Percentiles rank a stretch among this genome's conserved stretches.
Conservation (phyloP, 75 land plant genomes). For the Azolla pinnata region DNA sequence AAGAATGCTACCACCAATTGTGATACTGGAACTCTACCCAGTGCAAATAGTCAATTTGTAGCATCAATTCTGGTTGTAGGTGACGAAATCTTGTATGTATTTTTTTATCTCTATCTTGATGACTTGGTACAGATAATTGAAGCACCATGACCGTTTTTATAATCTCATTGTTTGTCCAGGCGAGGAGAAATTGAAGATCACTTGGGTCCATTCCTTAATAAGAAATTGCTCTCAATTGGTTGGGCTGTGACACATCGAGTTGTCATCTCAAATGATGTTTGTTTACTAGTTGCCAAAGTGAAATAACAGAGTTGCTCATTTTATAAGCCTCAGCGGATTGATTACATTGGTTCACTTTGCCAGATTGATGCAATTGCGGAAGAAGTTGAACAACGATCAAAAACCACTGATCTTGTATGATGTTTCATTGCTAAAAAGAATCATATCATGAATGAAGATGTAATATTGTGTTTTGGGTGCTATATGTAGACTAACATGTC, state of each 20-base stretch:
- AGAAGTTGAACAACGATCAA: slow-evolving; percentile 57
- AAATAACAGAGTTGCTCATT: background rate
- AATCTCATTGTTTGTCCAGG: slow-evolving; percentile 33
- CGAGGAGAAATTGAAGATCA: slow-evolving; percentile 57
- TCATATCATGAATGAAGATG: no score
- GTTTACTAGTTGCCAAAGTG: no score
- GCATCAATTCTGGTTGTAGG: slow-evolving; percentile 74
- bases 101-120: no score
- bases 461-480: no score
- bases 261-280: slow-evolving; percentile 72
- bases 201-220: slow-evolving; percentile 45
- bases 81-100: slow-evolving; percentile 80
- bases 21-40: slow-evolving; percentile 12
- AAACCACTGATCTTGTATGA: slow-evolving; percentile 64
- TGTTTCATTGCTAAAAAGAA: no score
- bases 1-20: slow-evolving; percentile 14
- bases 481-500: background rate
- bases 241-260: slow-evolving; percentile 50
- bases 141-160: no score
- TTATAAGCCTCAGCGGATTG: background rate
- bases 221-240: slow-evolving; percentile 63
- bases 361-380: slow-evolving; percentile 94
- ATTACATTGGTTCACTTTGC: background rate
- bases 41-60: slow-evolving; percentile 22
- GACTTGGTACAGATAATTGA: no score